Conservation (phyloP, 176 grass and related monocot genomes). For the Aechmea fasciata region DNA sequence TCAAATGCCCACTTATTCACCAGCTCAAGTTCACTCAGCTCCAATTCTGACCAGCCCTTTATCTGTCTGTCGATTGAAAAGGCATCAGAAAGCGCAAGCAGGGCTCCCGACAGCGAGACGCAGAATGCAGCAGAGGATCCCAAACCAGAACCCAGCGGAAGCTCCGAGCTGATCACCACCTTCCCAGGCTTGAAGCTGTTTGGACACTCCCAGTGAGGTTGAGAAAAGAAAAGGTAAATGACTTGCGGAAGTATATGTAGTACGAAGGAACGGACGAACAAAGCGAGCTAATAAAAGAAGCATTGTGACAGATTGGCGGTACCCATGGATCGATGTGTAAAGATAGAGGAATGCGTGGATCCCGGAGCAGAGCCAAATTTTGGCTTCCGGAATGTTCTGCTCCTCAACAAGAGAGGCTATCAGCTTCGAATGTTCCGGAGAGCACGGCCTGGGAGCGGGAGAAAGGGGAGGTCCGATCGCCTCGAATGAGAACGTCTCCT, state of each 20-base stretch:
- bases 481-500: conserved; percentile 20
- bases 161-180: conserved; percentile 49
- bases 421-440: conserved; percentile 20
- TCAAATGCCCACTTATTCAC: conserved; percentile 76
- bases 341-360: conserved; percentile 67
- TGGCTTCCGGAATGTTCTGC: conserved; percentile 46
- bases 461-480: not conserved
- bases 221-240: not conserved
- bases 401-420: conserved; percentile 33
- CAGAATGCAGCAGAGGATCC: conserved; percentile 74
- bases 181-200: conserved; percentile 53
- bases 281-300: conserved; percentile 1
- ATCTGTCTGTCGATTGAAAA: conserved; percentile 3
- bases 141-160: conserved; percentile 61
- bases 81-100: conserved; percentile 33
- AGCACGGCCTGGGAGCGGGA: conserved; percentile 23
- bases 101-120: conserved; percentile 49
- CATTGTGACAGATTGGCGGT: not conserved
- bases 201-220: not conserved
- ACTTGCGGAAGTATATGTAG: not conserved
- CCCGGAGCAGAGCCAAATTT: conserved; percentile 56
- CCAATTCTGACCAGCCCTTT: conserved; percentile 32
- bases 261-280: not conserved
- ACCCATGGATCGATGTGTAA: conserved; percentile 76
- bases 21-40: conserved; percentile 45